These are phyloP conservation scores for Pythium coloratum DNA, from an alignment of 352 stramenopile genomes.

Conservation along the genomic window DNA sequence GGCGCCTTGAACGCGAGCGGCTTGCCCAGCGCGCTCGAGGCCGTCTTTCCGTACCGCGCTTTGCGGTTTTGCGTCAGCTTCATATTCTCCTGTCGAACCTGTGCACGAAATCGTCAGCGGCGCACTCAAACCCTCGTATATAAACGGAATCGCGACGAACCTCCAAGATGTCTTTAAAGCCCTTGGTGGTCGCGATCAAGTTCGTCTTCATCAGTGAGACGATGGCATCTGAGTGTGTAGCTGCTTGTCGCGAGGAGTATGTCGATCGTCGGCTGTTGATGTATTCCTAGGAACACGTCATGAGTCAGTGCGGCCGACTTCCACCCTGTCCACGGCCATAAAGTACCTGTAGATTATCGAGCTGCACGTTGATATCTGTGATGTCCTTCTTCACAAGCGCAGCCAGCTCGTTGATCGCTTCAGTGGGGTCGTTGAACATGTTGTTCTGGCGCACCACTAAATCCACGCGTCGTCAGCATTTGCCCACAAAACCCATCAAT, in stretches of 20 bases:
- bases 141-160: conserved; percentile 14
- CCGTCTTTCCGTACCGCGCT: conserved; percentile 74
- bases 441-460: conserved; percentile 86
- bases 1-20: conserved; percentile 68
- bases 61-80: conserved; percentile 82
- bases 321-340: neutral
- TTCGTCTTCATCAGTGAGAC: conserved; percentile 86
- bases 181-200: conserved; percentile 72
- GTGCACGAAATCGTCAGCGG: neutral
- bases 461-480: neutral
- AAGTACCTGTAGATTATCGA: conserved; percentile 72
- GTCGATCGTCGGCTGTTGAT: conserved; percentile 64
- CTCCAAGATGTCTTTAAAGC: conserved; percentile 86
- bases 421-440: conserved; percentile 88
- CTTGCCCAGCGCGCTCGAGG: conserved; percentile 70
- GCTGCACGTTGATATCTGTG: conserved; percentile 82
- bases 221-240: conserved; percentile 80
- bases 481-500: neutral
- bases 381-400: conserved; percentile 87
- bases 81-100: conserved; percentile 85
- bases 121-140: neutral
- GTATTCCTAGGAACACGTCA: conserved; percentile 44
- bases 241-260: conserved; percentile 62
- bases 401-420: conserved; percentile 82
- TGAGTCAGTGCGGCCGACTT: neutral